Evolutionary conservation across 2,329 filamentous ascomycete species (phyloP), one percentile per base, ranked within the genome.

Genomic region (Blastomyces silverae): DNA sequence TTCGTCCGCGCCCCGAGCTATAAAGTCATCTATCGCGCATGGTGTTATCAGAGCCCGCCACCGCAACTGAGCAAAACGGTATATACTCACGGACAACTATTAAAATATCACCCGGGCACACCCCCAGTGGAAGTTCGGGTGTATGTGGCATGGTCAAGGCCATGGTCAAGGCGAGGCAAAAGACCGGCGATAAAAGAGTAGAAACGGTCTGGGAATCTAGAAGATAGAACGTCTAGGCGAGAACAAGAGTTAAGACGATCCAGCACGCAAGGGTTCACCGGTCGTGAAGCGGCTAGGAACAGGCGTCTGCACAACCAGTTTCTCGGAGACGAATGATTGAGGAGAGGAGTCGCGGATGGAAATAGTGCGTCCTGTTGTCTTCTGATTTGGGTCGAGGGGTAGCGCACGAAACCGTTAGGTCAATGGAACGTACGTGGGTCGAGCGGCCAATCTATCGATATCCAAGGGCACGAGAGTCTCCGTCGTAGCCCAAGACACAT

Each of bases 1-100:
- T 82, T 99, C 94, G 79, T 99, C 94, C 65, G 90, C 89, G 77
- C 92, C 95, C 70, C 94, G 87, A 65, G 93, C 92, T 70, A 87
- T 82, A 76, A 99, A 97, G 78, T 97, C 92, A 79, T 99, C 91
- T 96, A 69, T n/a, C 56, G n/a, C 62, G 42, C 22, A 61, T 28
- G 15, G 17, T 37, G 22, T 10, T 59, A 60, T 69, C 58, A 69
- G 67, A 63, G 64, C n/a, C 37, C 42, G 57, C 28, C 37, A 60
- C 48, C 48, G 39, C 31, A 66, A 59, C 15, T 25, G 50, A 56
- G n/a, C 61, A 64, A 57, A 37, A 62, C 65, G 65, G 66, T 57
- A 60, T 31, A 44, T 61, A 79, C 79, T 73, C 74, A 81, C 79
- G 79, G 69, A 80, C 72, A 66, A 80, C 79, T 15, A 79, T 71